Evolutionary conservation across 1,139 yeast genomes (phyloP), one percentile per base, ranked within the genome.

Genomic region (Lodderomyces pseudojiufengensis): DNA sequence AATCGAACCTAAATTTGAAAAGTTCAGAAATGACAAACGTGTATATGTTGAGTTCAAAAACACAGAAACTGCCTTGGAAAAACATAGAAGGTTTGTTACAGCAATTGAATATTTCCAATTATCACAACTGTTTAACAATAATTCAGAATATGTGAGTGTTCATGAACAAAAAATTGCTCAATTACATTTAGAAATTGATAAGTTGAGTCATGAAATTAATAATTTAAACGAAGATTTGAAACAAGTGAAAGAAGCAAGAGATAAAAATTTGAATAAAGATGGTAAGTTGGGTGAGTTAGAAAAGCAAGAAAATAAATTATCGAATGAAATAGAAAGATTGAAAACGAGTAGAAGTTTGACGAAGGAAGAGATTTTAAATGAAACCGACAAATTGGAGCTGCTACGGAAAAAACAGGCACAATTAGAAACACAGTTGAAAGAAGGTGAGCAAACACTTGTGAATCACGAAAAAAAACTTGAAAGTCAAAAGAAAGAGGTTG

Each of bases 1-100:
- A 57, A 90, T 94, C 43, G 95, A 86, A 51, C 98, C 98, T 4
- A 88, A 88, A 54, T 69, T 94, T 34, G 94, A 84, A 40, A 84
- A 83, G 50, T 68, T 90, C 40, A 71, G 95, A 42, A 73, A 74
- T 38, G 96, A 92, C 51, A 90, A 88, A 63, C 74, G 95, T 48
- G 70, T 79, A 22, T 90, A 84, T 52, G 61, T 90, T 34, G 97
- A 90, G 51, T 90, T 73, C 56, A 97, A 92, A 60, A 88, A 85
- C 46, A 77, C 84, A 9, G 92, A 85, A 50, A 71, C 84, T 8
- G 92, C 87, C 49, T 66, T 85, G 44, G 97, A 92, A 57, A 79
- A 82, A 31, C 61, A 83, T 26, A 71, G 84, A 9, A 73, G 85
- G 48, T 73, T 88, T 2, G 83, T 87, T 3, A 80, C 81, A 28